Evolutionary conservation across 495 filamentous ascomycete genomes (phyloP).

Genomic region (Penicillium macrosclerotiorum): DNA sequence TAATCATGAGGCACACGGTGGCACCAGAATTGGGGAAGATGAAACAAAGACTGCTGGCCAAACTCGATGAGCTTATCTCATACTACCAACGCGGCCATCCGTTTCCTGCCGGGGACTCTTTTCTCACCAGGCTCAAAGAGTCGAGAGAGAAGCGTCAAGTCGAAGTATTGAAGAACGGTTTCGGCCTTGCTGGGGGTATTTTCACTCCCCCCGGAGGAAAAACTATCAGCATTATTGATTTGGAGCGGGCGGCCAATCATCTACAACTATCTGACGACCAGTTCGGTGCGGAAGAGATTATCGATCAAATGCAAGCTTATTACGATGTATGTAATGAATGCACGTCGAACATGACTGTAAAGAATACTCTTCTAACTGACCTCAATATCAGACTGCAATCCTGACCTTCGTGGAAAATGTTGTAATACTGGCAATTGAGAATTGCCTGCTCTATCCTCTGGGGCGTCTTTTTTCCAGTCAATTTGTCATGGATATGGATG

Average conservation of each 20-base stretch:
- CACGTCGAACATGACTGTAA: neutral
- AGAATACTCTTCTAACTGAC: neutral
- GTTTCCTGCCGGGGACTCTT: constrained; percentile 40
- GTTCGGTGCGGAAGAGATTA: constrained; percentile 20
- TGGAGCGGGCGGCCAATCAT: neutral
- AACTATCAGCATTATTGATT: neutral
- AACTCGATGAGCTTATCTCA: constrained; percentile 44
- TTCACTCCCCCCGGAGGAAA: too few relatives aligned
- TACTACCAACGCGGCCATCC: constrained; percentile 43
- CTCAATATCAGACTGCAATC: constrained; percentile 49
- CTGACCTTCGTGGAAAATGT: constrained; percentile 63
- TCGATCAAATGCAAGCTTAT: constrained; percentile 36
- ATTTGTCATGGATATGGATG: constrained; percentile 28
- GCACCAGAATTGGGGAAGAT: constrained; percentile 26
- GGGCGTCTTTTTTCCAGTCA: constrained; percentile 27
- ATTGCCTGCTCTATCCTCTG: constrained; percentile 47
- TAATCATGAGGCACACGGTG: constrained; percentile 28
- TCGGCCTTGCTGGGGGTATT: neutral
- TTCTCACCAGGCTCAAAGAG: constrained; percentile 29
- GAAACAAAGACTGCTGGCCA: constrained; percentile 25
- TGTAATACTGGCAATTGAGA: constrained; percentile 56
- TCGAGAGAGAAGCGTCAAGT: constrained; percentile 20
- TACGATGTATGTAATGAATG: constrained; percentile 34
- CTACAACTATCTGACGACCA: constrained; percentile 11
- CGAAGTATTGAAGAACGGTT: neutral